Base-by-base conservation (phyloP, 345 rosid species). In the Brassica carinata region DNA sequence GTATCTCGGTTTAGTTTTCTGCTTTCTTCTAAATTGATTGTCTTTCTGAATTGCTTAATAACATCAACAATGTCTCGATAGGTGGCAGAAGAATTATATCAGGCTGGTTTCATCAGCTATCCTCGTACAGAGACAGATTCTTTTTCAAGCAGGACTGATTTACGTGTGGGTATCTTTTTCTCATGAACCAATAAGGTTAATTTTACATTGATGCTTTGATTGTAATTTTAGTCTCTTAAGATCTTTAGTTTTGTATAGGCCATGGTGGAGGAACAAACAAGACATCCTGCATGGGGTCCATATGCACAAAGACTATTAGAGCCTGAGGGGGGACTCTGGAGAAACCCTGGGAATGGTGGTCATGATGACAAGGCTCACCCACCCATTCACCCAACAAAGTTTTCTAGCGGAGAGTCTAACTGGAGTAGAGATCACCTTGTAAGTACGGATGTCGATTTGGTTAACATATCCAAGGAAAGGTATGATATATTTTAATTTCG, bases 321-420 rank as follows among this genome's bases (percentile, higher is more conserved):
- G 69, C 90, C 93, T 59, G 92, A 78, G 84, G 80, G 87, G 68
- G 90, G 91, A 26, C 92, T 95, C 26, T 95, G 99, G 99, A 90
- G 94, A 89, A 93, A 89, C 84, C 99, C 99, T 69, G 79, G 94
- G 76, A 88, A 81, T 81, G 99, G 98, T 80, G 99, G 99, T 64
- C 99, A 90, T 81, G 99, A 95, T 78, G 99, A 95, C 86, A 93
- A 95, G 85, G 99, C 99, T 53, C 99, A 95, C 78, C 99, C 99
- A 69, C 99, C 99, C 69, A 95, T 95, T 73, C 99, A 95, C 74
- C 99, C 99, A 5, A 93, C 99, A 68, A 95, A 93, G 75, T 95
- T 87, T 88, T 95, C 98, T 61, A 55, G 88, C 63, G 99, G 99
- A 67, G 97, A 95, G 84, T 81, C 75, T 72, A 62, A 85, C 64